Evolutionary conservation across 306 rosid genomes (phyloP), one percentile per base, ranked within the genome.

Genomic region (Myrica gale): DNA sequence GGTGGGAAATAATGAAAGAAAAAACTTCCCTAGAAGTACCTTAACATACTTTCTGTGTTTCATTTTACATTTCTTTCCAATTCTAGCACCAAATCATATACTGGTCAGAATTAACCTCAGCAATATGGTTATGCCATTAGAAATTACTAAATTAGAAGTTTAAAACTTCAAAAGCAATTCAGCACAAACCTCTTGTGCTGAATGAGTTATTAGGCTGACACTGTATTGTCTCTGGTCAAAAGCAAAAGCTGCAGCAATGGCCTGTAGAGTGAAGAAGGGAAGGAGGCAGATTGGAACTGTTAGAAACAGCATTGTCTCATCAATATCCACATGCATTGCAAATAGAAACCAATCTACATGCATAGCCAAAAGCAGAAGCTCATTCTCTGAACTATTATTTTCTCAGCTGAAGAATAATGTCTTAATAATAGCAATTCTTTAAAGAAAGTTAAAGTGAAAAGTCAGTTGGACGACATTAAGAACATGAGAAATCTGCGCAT

Each of bases 231-330:
- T 85, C 82, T 84, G 90, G 73, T 90, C 92, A 83, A 62, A 66
- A 76, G 92, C 93, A 80, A 88, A 90, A 63, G 93, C 91, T 53
- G 88, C 86, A 15, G 97, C 92, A 46, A 76, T 80, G 71, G 97
- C 97, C 97, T 92, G 87, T 58, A 79, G 77, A 81, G 13, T 37
- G 63, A 50, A 71, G 44, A 47, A 17, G 5, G 3, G 46, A 3
- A 20, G 43, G 43, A 62, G n/a, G 52, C 20, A 21, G 70, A 50
- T 26, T 26, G 70, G 12, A 19, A 68, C 20, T 23, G 51, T 65
- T 26, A 43, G 15, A 7, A 12, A 67, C 13, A 66, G 61, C 53
- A 71, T 20, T 15, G 7, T 37, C 44, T 23, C 20, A 9, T 7
- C 79, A 21, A 56, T 39, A 39, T 41, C 66, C 0, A 23, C 1